Evolutionary conservation across 176 grass and related monocot genomes (phyloP), one percentile per base, ranked within the genome.

Genomic region (Cenchrus purpureus): DNA sequence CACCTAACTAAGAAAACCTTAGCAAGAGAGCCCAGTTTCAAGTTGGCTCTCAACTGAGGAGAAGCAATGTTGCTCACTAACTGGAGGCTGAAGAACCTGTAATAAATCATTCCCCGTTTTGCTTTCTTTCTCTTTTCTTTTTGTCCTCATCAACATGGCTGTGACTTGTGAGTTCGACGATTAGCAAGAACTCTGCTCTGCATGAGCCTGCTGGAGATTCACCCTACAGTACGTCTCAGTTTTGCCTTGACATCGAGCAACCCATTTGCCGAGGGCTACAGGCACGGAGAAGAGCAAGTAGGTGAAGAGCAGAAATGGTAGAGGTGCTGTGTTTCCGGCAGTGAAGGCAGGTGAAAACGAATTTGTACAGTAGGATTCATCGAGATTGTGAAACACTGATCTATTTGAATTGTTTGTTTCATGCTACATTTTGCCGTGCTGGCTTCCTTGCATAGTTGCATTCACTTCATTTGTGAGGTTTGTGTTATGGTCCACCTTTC

Each of bases 91-190:
- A 61, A 86, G 40, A 73, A 65, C 66, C 61, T 53, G 65, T 58
- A 87, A 90, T 86, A 86, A 83, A 86, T 6, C 6, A 31, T 55
- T 69, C 60, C 68, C 84, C 40, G 52, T 84, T 91, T 91, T 91
- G 84, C 2, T 62, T 62, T 62, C 59, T 62, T 5, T 59, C 3
- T 56, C 59, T 79, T 65, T 16, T 53, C 77, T 34, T 85, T 90
- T 87, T 31, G 32, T 67, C 37, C 68, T 80, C 31, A 15, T 58
- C 16, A n/a, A 19, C 51, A 56, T 59, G 40, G 74, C 9, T 51
- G 46, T 63, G 50, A 68, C 8, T 13, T 68, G 45, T 55, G 40
- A 28, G 70, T 76, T 71, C 22, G 19, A 77, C 7, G 13, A 53
- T 40, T 55, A 65, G 12, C 19, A 46, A 43, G 20, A 87, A 60